Evolutionary conservation across 2,329 filamentous ascomycete species (phyloP).

Genomic region (Apiospora marii): DNA sequence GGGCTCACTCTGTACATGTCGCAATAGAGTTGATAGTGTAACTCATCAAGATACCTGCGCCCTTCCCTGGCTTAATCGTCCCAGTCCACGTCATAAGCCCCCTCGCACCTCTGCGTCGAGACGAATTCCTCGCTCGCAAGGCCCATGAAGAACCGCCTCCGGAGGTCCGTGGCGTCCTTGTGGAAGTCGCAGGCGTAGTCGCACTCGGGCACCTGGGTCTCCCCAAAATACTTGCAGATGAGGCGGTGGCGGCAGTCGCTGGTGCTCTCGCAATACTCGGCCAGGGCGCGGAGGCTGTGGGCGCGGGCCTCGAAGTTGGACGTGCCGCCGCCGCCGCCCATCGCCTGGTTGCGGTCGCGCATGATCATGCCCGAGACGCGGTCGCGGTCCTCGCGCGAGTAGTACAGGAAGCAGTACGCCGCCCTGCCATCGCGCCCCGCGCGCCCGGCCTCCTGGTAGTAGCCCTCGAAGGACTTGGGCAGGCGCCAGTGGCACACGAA

Average conservation of each 20-base stretch:
- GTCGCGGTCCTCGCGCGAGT: conserved; percentile 86
- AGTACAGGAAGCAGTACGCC: conserved; percentile 87
- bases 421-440: conserved; percentile 91
- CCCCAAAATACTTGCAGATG: conserved; percentile 82
- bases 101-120: conserved; percentile 67
- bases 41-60: neutral
- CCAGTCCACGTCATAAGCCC: conserved; percentile 63
- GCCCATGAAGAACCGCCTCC: conserved; percentile 62
- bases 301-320: conserved; percentile 59
- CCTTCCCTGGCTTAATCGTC: conserved; percentile 49
- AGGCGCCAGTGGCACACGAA: conserved; percentile 96
- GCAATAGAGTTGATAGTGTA: neutral
- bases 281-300: conserved; percentile 71
- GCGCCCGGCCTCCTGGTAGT: conserved; percentile 93
- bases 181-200: conserved; percentile 82
- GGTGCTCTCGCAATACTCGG: conserved; percentile 83
- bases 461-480: conserved; percentile 93
- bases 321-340: neutral
- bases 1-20: neutral
- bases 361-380: conserved; percentile 68
- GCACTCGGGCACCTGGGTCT: conserved; percentile 64
- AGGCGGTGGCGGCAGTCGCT: conserved; percentile 76
- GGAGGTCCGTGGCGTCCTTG: conserved; percentile 69
- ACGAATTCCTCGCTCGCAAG: conserved; percentile 69
- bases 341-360: conserved; percentile 48